These are phyloP conservation scores for Incumbomyces lentus DNA, from an alignment of 2,329 filamentous ascomycete species.

Conservation along the genomic window DNA sequence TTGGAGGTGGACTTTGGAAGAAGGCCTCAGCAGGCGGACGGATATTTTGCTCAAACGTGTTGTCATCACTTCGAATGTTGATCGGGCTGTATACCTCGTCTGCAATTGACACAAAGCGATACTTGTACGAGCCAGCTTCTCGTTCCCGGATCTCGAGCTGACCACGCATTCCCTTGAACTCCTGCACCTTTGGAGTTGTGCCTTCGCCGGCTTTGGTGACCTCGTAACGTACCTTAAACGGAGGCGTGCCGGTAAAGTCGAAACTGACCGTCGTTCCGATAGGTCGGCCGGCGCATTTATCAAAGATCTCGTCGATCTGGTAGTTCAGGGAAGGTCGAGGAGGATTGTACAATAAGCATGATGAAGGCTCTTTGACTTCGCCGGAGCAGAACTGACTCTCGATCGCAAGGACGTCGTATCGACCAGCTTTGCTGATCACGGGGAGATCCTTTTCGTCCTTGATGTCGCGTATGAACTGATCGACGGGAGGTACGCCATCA, in stretches of 20 bases:
- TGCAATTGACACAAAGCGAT: conserved; percentile 69
- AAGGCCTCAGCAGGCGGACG: conserved; percentile 79
- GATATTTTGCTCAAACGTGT: conserved; percentile 73
- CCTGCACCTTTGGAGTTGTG: conserved; percentile 44
- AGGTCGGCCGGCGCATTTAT: conserved; percentile 90
- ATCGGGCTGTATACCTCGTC: conserved; percentile 70
- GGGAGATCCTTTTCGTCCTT: conserved; percentile 31
- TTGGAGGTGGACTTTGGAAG: conserved; percentile 47
- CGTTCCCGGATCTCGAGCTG: conserved; percentile 76
- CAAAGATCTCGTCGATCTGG: conserved; percentile 69
- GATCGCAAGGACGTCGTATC: conserved; percentile 76
- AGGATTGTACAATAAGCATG: conserved; percentile 86
- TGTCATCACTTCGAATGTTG: conserved; percentile 42
- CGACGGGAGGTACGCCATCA: conserved; percentile 53
- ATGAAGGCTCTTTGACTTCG: conserved; percentile 84
- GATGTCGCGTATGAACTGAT: conserved; percentile 45
- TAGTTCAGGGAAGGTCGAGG: conserved; percentile 72
- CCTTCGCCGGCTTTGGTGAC: conserved; percentile 49
- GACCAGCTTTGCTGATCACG: conserved; percentile 62
- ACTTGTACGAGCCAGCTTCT: conserved; percentile 75
- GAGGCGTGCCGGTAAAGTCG: conserved; percentile 83
- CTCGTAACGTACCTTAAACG: conserved; percentile 74
- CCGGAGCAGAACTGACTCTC: conserved; percentile 73
- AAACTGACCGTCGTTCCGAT: conserved; percentile 82
- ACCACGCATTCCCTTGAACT: conserved; percentile 61